phyloP scores from a whole-genome alignment of 192 early-diverging fungal genomes.

The Thoreauomyces humboldtii region DNA sequence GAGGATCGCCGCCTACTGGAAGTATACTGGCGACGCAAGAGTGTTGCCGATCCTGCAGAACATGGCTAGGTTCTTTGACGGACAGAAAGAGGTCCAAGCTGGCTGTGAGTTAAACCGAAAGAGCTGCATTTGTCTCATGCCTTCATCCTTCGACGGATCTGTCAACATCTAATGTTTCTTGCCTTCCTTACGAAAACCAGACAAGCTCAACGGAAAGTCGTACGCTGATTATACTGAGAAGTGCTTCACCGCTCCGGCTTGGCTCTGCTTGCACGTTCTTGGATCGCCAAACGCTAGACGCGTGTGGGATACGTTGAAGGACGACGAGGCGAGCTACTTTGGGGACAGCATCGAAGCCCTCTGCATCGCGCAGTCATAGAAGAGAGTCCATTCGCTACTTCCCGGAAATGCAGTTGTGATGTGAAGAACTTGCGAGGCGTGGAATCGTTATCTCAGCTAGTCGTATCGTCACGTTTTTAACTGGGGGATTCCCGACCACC shows the following conservation, averaged over 20 bases:
- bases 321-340: conserved; percentile 5
- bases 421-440: no score
- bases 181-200: no score
- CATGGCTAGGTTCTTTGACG: not conserved
- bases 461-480: no score
- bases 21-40: not conserved
- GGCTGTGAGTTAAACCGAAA: conserved; percentile 6
- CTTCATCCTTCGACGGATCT: no score
- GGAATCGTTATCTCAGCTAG: no score
- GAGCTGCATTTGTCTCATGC: no score
- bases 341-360: not conserved
- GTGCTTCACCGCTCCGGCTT: conserved; percentile 3
- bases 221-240: conserved; percentile 8
- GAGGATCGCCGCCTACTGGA: conserved; percentile 1
- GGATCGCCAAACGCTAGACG: not conserved
- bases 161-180: no score
- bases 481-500: no score
- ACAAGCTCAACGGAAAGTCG: conserved; percentile 1
- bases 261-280: not conserved
- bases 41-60: not conserved
- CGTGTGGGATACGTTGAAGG: not conserved
- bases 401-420: no score
- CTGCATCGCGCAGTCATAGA: not conserved
- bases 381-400: no score
- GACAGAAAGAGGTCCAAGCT: not conserved